Evolutionary conservation across 73 alveolate genomes (phyloP), one percentile per base, ranked within the genome.

Genomic region (Symbiodinium natans): DNA sequence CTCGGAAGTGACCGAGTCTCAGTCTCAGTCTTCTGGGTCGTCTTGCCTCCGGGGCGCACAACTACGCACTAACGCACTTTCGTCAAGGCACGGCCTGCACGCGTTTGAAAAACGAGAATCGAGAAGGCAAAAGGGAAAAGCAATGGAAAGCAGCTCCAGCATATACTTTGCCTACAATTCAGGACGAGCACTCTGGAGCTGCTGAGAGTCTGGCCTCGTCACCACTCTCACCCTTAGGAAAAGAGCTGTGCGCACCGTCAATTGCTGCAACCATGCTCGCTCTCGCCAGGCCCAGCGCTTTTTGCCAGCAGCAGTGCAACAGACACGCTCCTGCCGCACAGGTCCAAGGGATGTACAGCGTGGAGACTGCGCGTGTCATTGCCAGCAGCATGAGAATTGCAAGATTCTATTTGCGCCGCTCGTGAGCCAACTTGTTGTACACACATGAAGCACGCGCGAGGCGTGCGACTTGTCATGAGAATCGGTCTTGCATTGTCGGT

Each of bases 11-110:
- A 52, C 15, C 71, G n/a, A 23, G 17, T 52, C 71, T 29, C 2
- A 29, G 38, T 43, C 34, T 86, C 93, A 86, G 93, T 43, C 82
- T 46, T 36, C 54, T 5, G 82, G 48, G 59, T n/a, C 93, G 38
- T 86, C 93, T 48, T 86, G 93, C 93, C 93, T 86, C 75, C 21
- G 38, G 39, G 19, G 21, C 38, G 19, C n/a, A 38, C 92, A 25
- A 33, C n/a, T n/a, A n/a, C n/a, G n/a, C n/a, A n/a, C n/a, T n/a
- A n/a, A n/a, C n/a, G 33, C n/a, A 31, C 17, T 54, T 54, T 13
- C 74, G 74, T 54, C 52, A 17, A 2, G 17, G 27, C 75, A 21
- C 75, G 17, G 75, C 75, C 17, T 21, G 31, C 27, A 29, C 75
- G 31, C 17, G 31, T 21, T 29, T 56, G 17, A 0, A 21, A 56